A percentile compares a stretch with the other conserved stretches of the same genome.
These are phyloP conservation scores for Phylloboletellus chloephorus DNA, from an alignment of 1,284 basidiomycete genomes.

Conservation along the genomic window DNA sequence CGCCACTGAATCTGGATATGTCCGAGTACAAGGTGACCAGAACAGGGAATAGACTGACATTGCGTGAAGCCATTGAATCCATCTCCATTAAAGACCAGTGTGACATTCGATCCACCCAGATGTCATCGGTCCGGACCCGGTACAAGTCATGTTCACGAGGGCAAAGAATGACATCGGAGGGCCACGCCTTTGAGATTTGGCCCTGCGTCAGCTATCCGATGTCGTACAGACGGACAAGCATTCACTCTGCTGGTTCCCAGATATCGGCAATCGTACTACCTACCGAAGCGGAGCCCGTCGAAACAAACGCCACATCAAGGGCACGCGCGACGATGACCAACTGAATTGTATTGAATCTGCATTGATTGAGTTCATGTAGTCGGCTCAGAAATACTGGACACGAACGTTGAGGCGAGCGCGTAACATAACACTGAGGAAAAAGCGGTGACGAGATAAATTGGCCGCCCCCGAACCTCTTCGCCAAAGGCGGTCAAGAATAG, in stretches of 20 bases:
- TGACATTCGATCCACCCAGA: conserved; percentile 54
- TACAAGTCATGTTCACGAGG: conserved; percentile 43
- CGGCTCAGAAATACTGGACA: conserved; percentile 10
- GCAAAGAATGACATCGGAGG: conserved; percentile 53
- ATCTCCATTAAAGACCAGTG: conserved; percentile 50
- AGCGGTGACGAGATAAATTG: conserved; percentile 39
- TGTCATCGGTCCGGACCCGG: conserved; percentile 50
- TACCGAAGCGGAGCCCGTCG: conserved; percentile 55
- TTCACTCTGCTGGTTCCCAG: conserved; percentile 24
- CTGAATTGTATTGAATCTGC: conserved; percentile 24
- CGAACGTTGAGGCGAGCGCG: conserved; percentile 47
- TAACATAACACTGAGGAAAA: conserved; percentile 44
- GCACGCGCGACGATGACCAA: conserved; percentile 26
- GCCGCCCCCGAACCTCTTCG: conserved; percentile 46
- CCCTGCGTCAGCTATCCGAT: conserved; percentile 3
- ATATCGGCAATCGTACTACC: conserved; percentile 54
- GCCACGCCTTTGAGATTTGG: conserved; percentile 37
- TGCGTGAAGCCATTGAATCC: conserved; percentile 62
- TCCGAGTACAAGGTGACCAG: neutral
- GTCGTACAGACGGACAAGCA: conserved; percentile 14
- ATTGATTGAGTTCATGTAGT: neutral
- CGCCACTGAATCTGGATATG: conserved; percentile 39
- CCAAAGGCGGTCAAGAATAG: conserved; percentile 44
- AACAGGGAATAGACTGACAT: conserved; percentile 36
- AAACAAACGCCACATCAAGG: conserved; percentile 33